Conservation (phyloP, 129 eudicot genomes). For the Arctium lappa region DNA sequence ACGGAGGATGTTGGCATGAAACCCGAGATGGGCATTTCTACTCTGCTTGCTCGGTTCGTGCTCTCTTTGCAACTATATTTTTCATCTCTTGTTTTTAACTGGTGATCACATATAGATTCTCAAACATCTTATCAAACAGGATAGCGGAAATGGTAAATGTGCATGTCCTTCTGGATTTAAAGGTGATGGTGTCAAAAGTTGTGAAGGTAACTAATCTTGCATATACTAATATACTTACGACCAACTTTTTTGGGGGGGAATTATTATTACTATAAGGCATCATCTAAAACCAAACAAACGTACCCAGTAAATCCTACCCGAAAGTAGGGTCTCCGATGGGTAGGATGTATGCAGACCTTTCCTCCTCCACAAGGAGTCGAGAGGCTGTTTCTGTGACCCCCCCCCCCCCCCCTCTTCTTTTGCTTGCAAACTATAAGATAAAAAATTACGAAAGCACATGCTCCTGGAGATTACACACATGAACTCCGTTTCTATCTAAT, state of each 20-base stretch:
- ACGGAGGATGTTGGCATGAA: conserved; percentile 98
- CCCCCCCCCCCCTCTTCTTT: no score
- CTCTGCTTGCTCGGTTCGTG: conserved; percentile 80
- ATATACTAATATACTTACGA: neutral
- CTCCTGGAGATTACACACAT: neutral
- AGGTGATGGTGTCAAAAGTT: conserved; percentile 81
- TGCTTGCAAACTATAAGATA: no score
- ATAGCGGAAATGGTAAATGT: conserved; percentile 64
- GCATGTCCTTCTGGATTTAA: conserved; percentile 86
- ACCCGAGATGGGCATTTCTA: conserved; percentile 55
- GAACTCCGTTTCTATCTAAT: neutral
- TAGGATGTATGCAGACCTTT: no score
- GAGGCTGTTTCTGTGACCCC: no score
- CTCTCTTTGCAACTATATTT: neutral
- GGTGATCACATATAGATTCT: neutral
- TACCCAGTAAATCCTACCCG: no score
- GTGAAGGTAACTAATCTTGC: conserved; percentile 61
- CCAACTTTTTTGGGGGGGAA: neutral
- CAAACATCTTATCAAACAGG: conserved; percentile 41
- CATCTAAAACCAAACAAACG: no score
- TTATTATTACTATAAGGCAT: no score
- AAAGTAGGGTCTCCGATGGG: no score
- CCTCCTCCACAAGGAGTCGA: no score
- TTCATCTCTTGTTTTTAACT: neutral
- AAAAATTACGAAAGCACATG: neutral